Evolutionary conservation across 2,329 filamentous ascomycete genomes (phyloP), one percentile per base, ranked within the genome.

Genomic region (Ceratocystis papillata): DNA sequence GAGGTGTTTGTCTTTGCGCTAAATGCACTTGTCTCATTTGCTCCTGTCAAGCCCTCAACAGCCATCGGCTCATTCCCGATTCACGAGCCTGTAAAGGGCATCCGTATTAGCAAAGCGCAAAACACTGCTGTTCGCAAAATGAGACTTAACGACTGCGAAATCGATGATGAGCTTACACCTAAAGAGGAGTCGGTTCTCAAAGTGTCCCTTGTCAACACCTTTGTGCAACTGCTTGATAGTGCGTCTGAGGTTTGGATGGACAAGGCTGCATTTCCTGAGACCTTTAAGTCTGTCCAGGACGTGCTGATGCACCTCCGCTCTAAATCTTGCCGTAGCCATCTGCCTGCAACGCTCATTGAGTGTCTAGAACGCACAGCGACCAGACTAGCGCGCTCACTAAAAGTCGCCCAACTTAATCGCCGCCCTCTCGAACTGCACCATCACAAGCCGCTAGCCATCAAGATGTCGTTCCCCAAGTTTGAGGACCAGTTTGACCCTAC

Each of bases 401-500:
- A 80, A 12, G 77, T 87, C 63, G 81, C 90, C 1, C 81, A 80
- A 55, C 79, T 87, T 22, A 77, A 81, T 53, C 90, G 92, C 48
- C 86, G 89, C 7, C 90, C 91, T 1, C 84, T 97, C 37, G 83
- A 90, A 72, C 84, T 99, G 2, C 94, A 99, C 77, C 83, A 94
- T 76, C 94, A 99, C 79, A 83, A 83, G 0, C 90, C 92, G 0
- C 82, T 96, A 2, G 87, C 94, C 25, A 96, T 97, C 79, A 92
- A 93, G 75, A 86, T 85, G 6, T 87, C 84, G 67, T 85, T 96
- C 60, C 94, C 94, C 76, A 96, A 96, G 76, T 99, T 97, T 78
- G 94, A 97, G 78, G 93, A 96, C 74, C 82, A 84, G 67, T 99
- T 91, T 82, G 94, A 96, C 75, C 94, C 94, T 2, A 85, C 89